Base-by-base conservation (phyloP, 164 flowering plant genomes). In the Aristolochia fimbriata region DNA sequence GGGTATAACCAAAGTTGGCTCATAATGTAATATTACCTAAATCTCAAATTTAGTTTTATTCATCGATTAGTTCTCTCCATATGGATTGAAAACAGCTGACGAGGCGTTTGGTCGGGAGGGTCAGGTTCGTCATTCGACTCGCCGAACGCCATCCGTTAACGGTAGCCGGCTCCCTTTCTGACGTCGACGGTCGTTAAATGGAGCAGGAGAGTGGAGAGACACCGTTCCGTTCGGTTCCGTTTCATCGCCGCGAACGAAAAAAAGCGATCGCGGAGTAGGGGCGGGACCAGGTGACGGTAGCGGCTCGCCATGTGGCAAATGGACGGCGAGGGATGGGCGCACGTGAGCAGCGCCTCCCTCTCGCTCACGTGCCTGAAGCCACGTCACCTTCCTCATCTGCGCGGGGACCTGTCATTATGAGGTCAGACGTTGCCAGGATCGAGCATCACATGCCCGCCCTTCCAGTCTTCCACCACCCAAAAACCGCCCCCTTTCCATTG, bases 291-390 rank as follows among this genome's bases (percentile, higher is more conserved):
- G 79, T 83, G 82, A 84, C 12, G 11, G 85, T 77, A 79, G 71
- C 46, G 63, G 76, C 70, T 70, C 62, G 80, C 58, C 59, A 66
- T 15, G 53, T 56, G 67, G 65, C 69, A 76, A 76, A 73, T 61
- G 60, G 62, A 73, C 76, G 79, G 78, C 77, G 67, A 74, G 73
- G 80, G 74, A 77, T 80, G 82, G 82, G 81, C 78, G 80, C 88
- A 85, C 88, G 88, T 83, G 92, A 81, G 75, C 50, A 41, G 66
- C 67, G 68, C 58, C 72, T 58, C 58, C 5, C 25, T 61, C 9
- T 24, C 24, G 13, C 68, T 74, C 90, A 79, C 85, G 79, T 81
- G 12, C 43, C 43, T 5, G 43, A 10, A 6, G 43, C 65, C 70
- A 71, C 53, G 71, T 62, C 62, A 51, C 57, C n/a, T 5, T 20